Percentiles rank a stretch among this genome's conserved stretches.
These are phyloP conservation scores for Magnusiomyces paraingens DNA, from an alignment of 1,139 yeast species.

Conservation along the genomic window DNA sequence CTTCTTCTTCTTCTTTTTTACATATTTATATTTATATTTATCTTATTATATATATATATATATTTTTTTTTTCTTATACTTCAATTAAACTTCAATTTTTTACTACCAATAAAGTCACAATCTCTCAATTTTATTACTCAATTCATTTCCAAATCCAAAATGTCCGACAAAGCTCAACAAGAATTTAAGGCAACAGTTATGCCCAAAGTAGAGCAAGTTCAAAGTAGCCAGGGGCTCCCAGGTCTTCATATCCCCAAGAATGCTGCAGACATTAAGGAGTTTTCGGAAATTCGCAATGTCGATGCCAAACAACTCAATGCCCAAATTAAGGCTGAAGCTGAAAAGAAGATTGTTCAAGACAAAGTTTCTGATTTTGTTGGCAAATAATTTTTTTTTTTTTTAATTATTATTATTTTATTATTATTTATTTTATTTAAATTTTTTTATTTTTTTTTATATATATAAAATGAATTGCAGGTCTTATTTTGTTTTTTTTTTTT, in stretches of 20 bases:
- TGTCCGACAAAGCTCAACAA: conserved; percentile 9
- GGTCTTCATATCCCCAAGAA: conserved; percentile 13
- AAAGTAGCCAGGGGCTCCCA: conserved; percentile 12
- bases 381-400: conserved; percentile 1
- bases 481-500: no score
- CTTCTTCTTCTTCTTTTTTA: conserved; percentile 1
- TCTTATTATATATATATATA: not conserved
- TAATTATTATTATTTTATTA: not conserved
- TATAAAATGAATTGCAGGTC: not conserved
- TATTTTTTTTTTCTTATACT: no score
- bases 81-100: no score
- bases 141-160: not conserved
- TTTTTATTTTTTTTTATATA: not conserved
- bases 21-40: not conserved
- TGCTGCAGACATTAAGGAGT: conserved; percentile 10
- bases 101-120: no score
- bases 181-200: conserved; percentile 15
- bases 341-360: conserved; percentile 5
- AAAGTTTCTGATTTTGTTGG: no score
- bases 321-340: conserved; percentile 9
- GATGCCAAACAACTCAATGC: conserved; percentile 14
- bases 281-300: conserved; percentile 5
- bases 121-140: not conserved
- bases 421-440: not conserved
- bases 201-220: conserved; percentile 11